phyloP scores from a whole-genome alignment of 2,329 filamentous ascomycete genomes.

The Byssoonygena ceratinophila region DNA sequence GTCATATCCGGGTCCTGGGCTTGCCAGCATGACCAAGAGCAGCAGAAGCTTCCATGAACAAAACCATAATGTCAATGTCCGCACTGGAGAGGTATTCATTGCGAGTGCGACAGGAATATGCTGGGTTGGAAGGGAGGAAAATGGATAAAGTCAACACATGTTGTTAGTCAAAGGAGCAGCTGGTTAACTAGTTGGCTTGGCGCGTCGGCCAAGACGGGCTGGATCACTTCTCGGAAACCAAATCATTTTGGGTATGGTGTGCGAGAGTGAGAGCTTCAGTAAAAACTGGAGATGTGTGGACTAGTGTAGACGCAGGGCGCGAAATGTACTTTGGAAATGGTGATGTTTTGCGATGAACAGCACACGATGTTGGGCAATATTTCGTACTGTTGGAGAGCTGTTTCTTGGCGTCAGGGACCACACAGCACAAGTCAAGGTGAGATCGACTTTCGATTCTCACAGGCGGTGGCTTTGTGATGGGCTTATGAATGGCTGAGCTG shows the following conservation, averaged over 20 bases:
- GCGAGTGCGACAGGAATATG: background rate
- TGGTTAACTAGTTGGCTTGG: background rate
- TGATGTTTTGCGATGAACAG: background rate
- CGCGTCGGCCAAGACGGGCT: no score
- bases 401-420: no score
- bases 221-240: no score
- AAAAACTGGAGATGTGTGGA: no score
- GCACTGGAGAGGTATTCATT: conserved; percentile 23
- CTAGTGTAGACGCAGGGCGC: no score
- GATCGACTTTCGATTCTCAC: no score
- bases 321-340: background rate
- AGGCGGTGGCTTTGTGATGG: no score
- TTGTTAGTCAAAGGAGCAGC: no score
- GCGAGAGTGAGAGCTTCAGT: background rate
- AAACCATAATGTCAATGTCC: conserved; percentile 35
- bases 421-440: no score
- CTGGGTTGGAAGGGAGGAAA: background rate
- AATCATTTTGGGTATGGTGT: background rate
- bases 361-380: background rate
- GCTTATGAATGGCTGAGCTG: no score
- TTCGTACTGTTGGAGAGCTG: background rate
- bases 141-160: background rate
- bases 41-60: conserved; percentile 48
- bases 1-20: conserved; percentile 53
- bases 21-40: conserved; percentile 39